Base-by-base conservation (phyloP, 2,329 filamentous ascomycete species). In the Aureobasidium leucospermi region DNA sequence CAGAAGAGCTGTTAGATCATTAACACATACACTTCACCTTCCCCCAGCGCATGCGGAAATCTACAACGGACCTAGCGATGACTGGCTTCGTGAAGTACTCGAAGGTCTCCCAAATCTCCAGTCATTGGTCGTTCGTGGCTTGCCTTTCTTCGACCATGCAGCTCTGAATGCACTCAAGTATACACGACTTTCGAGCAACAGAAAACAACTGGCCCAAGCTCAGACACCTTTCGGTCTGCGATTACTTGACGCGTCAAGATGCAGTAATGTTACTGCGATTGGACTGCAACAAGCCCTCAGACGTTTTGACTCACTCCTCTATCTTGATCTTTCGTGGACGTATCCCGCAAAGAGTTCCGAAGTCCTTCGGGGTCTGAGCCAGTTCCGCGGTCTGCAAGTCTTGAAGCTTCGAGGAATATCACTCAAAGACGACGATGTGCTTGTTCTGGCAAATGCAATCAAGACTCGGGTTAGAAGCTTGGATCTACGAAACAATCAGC, bases 71-170 rank as follows among this genome's bases (percentile, higher is more conserved):
- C 83, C 81, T 1, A 78, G 81, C 60, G 73, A 78, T 3, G 80
- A 80, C 60, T 86, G 83, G 83, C 70, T 86, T 39, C 74, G 79
- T 51, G 82, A 85, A 61, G 75, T 85, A 4, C 74, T 85, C 23
- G 80, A 83, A 58, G 77, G 75, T 57, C 72, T 86, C 19, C 83
- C 83, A 2, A 78, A 78, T 56, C 71, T 86, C 15, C 83, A 85
- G 64, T 82, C 80, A 1, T 70, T 86, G 51, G 77, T 85, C 60
- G 82, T 85, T 10, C 78, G 81, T 15, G 77, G 76, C 32, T 69
- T 85, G 49, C 81, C 82, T 0, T 85, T 85, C 67, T 85, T 86
- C 65, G 83, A 86, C 60, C 82, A 86, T 67, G 77, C 78, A 61
- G 76, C 81, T 16, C 75, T 85, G 58, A 71, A 77, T 60, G 79